Conservation (phyloP, 2,329 filamentous ascomycete species). For the Madurella mycetomatis region DNA sequence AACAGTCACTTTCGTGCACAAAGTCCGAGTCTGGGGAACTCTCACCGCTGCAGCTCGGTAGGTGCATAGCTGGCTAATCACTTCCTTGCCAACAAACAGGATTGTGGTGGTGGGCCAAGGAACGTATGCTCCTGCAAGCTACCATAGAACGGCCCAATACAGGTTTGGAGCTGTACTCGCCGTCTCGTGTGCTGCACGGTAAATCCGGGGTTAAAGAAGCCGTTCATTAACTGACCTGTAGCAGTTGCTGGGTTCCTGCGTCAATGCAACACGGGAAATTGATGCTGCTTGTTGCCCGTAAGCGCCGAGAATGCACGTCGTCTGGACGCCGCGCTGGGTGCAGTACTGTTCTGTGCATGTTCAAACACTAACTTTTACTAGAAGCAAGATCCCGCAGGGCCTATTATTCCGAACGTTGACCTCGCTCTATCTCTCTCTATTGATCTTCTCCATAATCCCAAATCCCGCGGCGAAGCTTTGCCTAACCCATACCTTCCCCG, state of each 20-base stretch:
- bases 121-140: constrained; percentile 8
- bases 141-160: background rate
- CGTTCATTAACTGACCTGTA: constrained; percentile 6
- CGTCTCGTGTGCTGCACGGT: background rate
- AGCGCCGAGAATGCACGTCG: background rate
- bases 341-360: too few species aligned
- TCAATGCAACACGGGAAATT: constrained; percentile 19
- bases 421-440: too few species aligned
- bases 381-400: too few species aligned
- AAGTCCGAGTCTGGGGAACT: too few species aligned
- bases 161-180: background rate
- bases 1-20: too few species aligned
- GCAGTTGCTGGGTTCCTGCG: constrained; percentile 22
- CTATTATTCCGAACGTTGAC: too few species aligned
- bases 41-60: background rate
- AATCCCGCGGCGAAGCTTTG: too few species aligned
- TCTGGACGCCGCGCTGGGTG: background rate
- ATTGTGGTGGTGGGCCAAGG: background rate
- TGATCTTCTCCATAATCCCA: too few species aligned
- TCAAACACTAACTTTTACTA: too few species aligned
- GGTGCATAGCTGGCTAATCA: background rate
- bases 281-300: constrained; percentile 3
- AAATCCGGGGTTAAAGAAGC: constrained; percentile 5
- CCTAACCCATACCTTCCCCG: too few species aligned
- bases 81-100: constrained; percentile 5